Conservation (phyloP, 169 alveolate genomes). For the Babesia bigemina region DNA sequence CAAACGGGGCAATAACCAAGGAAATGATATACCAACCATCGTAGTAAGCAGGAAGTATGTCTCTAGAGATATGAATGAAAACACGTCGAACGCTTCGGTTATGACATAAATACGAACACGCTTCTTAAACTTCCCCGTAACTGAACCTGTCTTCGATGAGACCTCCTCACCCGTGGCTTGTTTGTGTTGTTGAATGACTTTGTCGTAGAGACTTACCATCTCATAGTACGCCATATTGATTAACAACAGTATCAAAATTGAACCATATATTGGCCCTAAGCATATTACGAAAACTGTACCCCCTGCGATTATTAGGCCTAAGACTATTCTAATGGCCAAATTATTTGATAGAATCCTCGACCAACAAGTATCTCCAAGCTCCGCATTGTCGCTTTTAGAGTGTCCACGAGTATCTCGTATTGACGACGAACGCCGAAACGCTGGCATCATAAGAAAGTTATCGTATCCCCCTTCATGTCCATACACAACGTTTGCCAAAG, state of each 20-base stretch:
- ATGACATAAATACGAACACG: constrained; percentile 45
- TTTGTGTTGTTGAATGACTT: constrained; percentile 30
- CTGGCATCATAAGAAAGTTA: background rate
- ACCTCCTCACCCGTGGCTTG: constrained; percentile 24
- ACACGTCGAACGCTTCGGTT: constrained; percentile 45
- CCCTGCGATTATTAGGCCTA: constrained; percentile 9
- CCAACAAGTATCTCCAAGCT: background rate
- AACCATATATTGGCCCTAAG: constrained; percentile 51
- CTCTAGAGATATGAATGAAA: constrained; percentile 58
- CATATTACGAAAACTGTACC: constrained; percentile 30
- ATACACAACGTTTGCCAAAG: background rate
- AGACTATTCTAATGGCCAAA: constrained; percentile 17
- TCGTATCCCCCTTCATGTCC: background rate
- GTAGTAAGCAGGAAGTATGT: constrained; percentile 57
- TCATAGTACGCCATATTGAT: constrained; percentile 51
- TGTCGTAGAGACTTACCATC: constrained; percentile 45
- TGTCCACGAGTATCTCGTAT: constrained; percentile 20
- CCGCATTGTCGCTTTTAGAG: constrained; percentile 12
- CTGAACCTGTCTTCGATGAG: background rate
- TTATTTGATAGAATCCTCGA: background rate
- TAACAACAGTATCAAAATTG: constrained; percentile 22
- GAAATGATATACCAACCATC: constrained; percentile 66
- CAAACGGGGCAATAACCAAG: constrained; percentile 80
- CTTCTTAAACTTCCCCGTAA: constrained; percentile 46
- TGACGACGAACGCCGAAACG: constrained; percentile 5